phyloP scores from a whole-genome alignment of 331 rosid species.

The Cydonia oblonga region DNA sequence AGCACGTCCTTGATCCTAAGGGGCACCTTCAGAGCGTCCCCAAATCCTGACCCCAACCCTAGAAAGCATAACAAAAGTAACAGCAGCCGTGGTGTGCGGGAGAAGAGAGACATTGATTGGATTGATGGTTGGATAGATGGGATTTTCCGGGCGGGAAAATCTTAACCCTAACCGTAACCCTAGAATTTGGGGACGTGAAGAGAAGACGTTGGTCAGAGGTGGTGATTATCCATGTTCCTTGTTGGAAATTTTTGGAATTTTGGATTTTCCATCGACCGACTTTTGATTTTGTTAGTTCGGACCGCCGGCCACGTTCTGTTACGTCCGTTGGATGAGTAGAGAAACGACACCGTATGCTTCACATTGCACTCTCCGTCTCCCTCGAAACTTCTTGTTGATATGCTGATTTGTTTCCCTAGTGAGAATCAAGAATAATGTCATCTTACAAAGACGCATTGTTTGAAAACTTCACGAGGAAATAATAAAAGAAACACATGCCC shows the following conservation, averaged over 20 bases:
- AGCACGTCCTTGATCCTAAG: conserved; percentile 60
- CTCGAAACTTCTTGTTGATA: too few relatives aligned
- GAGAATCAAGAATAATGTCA: too few relatives aligned
- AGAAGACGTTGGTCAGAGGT: not conserved
- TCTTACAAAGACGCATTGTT: too few relatives aligned
- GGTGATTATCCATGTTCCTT: not conserved
- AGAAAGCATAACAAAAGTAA: conserved; percentile 18
- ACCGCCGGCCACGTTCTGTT: not conserved
- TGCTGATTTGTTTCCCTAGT: too few relatives aligned
- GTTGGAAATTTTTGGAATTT: not conserved
- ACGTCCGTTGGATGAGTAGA: not conserved
- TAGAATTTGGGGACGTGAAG: not conserved
- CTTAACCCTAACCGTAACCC: conserved; percentile 21
- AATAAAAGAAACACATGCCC: too few relatives aligned
- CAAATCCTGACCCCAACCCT: conserved; percentile 21
- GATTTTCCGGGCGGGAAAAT: not conserved
- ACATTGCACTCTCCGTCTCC: not conserved
- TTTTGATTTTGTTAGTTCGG: not conserved
- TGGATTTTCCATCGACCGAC: not conserved
- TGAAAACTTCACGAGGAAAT: too few relatives aligned
- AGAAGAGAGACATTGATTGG: conserved; percentile 26
- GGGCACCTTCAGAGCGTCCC: conserved; percentile 48
- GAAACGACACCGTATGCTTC: not conserved
- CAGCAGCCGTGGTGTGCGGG: conserved; percentile 5
- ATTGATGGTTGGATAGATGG: conserved; percentile 11